phyloP scores from a whole-genome alignment of 2,329 filamentous ascomycete species.

The Nothophaeocryptopus gaeumannii region DNA sequence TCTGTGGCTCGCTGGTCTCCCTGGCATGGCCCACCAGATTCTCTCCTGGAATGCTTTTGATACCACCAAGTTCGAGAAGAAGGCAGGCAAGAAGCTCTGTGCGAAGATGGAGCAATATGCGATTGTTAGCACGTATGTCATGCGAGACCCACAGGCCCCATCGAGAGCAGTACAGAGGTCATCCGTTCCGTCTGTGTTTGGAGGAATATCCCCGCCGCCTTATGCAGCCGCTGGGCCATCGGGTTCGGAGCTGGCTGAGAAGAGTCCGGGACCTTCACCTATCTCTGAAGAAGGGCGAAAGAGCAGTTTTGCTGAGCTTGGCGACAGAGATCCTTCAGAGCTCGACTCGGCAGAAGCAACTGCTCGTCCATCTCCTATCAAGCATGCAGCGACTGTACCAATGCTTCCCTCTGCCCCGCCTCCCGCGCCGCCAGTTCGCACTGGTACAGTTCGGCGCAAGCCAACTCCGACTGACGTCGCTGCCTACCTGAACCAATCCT shows the following conservation, averaged over 20 bases:
- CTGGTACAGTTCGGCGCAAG: conserved; percentile 3
- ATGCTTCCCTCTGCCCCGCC: not conserved
- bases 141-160: conserved; percentile 5
- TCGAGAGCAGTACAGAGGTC: not conserved
- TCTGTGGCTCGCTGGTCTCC: conserved; percentile 17
- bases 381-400: conserved; percentile 6
- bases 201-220: conserved; percentile 8
- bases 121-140: conserved; percentile 15
- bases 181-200: not conserved
- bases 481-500: not conserved
- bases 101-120: conserved; percentile 18
- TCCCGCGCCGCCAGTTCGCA: not conserved
- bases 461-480: conserved; percentile 3
- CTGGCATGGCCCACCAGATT: conserved; percentile 16
- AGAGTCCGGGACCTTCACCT: not conserved
- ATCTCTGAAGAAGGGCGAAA: not conserved
- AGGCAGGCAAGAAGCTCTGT: conserved; percentile 18
- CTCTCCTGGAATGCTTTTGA: conserved; percentile 16
- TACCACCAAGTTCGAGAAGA: conserved; percentile 18
- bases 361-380: not conserved
- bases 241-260: not conserved
- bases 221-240: conserved; percentile 6
- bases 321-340: conserved; percentile 5
- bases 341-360: not conserved
- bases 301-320: conserved; percentile 2